Percentiles rank a stretch among this genome's conserved stretches.
Evolutionary conservation across 352 stramenopile species (phyloP).

Genomic region (Plasmopara halstedii): DNA sequence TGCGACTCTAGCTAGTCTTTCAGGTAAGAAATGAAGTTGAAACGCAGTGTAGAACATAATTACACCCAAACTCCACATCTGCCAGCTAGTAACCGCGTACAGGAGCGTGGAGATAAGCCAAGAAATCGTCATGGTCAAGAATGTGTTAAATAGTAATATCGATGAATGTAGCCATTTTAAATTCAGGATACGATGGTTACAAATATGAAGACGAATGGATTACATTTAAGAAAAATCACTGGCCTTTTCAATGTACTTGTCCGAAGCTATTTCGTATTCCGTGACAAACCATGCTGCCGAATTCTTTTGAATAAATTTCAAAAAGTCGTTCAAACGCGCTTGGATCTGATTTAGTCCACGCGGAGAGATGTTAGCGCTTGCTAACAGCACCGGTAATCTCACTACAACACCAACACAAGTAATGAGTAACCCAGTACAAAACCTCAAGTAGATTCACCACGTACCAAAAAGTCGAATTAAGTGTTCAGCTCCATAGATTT

Average conservation of each 20-base stretch:
- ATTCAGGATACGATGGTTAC: too few relatives aligned
- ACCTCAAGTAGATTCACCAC: constrained; percentile 5
- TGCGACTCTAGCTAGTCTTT: constrained; percentile 63
- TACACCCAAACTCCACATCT: constrained; percentile 9
- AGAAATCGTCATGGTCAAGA: constrained; percentile 3
- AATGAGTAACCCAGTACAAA: not conserved
- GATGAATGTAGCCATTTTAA: not conserved
- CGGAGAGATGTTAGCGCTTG: constrained; percentile 44
- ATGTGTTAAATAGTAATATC: constrained; percentile 1
- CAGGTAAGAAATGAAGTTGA: constrained; percentile 86
- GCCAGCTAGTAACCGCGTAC: constrained; percentile 16
- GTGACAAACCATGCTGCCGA: constrained; percentile 56
- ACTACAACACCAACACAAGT: constrained; percentile 28
- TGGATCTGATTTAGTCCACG: constrained; percentile 61
- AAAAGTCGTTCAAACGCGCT: constrained; percentile 70
- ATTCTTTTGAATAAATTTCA: constrained; percentile 81
- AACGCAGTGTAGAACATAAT: constrained; percentile 69
- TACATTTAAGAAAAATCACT: constrained; percentile 9
- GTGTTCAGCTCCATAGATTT: constrained; percentile 90
- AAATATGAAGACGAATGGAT: too few relatives aligned
- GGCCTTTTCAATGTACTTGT: constrained; percentile 47
- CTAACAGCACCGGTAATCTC: constrained; percentile 70
- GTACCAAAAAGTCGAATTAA: constrained; percentile 86
- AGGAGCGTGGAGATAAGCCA: constrained; percentile 15
- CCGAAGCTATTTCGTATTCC: constrained; percentile 51